Evolutionary conservation across 1,284 basidiomycete species (phyloP).

Genomic region (Fomitiporia mediterranea): DNA sequence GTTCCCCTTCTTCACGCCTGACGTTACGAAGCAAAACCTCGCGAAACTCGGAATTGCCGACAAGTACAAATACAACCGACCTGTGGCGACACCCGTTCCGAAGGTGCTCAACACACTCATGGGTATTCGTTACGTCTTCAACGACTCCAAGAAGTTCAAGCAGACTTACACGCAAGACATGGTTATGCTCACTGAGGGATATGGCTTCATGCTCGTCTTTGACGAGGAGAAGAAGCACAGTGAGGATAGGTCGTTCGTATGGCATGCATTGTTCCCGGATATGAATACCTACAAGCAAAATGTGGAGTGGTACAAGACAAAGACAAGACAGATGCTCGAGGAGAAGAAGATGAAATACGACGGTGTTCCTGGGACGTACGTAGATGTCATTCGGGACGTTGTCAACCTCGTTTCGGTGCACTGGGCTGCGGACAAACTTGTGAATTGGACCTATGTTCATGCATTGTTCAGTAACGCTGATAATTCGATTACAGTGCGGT

Average conservation of each 20-base stretch:
- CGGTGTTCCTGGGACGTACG: slow-evolving; percentile 22
- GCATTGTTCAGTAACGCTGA: not conserved
- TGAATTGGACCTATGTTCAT: slow-evolving; percentile 11
- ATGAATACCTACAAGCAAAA: slow-evolving; percentile 10
- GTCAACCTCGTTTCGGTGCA: slow-evolving; percentile 30
- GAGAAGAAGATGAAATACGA: slow-evolving; percentile 21
- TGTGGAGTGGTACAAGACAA: slow-evolving; percentile 20
- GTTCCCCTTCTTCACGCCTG: slow-evolving; percentile 54
- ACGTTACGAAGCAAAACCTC: slow-evolving; percentile 40
- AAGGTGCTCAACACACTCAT: slow-evolving; percentile 40
- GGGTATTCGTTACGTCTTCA: slow-evolving; percentile 40
- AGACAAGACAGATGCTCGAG: slow-evolving; percentile 23
- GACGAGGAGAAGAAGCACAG: slow-evolving; percentile 30
- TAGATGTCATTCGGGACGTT: slow-evolving; percentile 35
- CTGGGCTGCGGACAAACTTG: slow-evolving; percentile 27
- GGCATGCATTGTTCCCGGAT: slow-evolving; percentile 22
- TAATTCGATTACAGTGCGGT: slow-evolving; percentile 22
- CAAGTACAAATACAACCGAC: slow-evolving; percentile 42
- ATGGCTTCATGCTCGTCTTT: slow-evolving; percentile 31
- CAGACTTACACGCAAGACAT: slow-evolving; percentile 29
- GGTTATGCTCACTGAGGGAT: slow-evolving; percentile 26
- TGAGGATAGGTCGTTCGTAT: slow-evolving; percentile 23
- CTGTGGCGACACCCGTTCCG: slow-evolving; percentile 29
- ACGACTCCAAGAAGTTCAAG: slow-evolving; percentile 36
- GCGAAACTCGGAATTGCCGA: slow-evolving; percentile 36